Conservation (phyloP, 805 yeast genomes). For the Lipomyces lipofer region DNA sequence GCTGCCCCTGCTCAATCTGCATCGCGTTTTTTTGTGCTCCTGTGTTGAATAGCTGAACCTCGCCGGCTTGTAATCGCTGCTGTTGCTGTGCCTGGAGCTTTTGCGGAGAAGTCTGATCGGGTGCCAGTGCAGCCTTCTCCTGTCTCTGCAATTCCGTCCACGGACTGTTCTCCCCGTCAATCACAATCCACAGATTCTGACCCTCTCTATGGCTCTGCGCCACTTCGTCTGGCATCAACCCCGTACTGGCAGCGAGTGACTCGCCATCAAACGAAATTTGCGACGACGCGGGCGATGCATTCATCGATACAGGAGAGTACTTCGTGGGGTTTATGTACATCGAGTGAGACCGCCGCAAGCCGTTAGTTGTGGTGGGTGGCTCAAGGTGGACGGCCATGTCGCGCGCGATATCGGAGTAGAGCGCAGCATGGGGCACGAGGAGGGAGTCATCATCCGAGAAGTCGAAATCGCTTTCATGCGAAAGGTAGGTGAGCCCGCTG, state of each 20-base stretch:
- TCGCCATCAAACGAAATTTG: neutral
- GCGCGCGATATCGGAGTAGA: conserved; percentile 2
- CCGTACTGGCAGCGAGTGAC: neutral
- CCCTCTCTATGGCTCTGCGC: neutral
- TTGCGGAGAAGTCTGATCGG: neutral
- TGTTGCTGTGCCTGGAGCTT: neutral
- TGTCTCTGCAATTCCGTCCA: no score
- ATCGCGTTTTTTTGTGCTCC: no score
- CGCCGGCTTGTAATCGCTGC: no score
- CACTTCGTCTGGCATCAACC: neutral
- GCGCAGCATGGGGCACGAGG: no score
- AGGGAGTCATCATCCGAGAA: no score
- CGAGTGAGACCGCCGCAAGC: conserved; percentile 9
- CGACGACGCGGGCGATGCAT: neutral
- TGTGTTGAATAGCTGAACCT: no score
- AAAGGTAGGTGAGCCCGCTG: no score
- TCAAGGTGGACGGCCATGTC: conserved; percentile 5
- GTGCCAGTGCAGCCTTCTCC: no score
- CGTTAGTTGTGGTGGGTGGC: conserved; percentile 2
- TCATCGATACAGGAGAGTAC: neutral
- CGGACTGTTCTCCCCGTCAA: neutral
- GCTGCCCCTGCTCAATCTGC: no score
- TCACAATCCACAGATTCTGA: neutral
- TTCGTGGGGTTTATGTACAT: neutral
- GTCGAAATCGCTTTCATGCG: no score